Conservation (phyloP, 441 rosid species). For the Populus hybrid region DNA sequence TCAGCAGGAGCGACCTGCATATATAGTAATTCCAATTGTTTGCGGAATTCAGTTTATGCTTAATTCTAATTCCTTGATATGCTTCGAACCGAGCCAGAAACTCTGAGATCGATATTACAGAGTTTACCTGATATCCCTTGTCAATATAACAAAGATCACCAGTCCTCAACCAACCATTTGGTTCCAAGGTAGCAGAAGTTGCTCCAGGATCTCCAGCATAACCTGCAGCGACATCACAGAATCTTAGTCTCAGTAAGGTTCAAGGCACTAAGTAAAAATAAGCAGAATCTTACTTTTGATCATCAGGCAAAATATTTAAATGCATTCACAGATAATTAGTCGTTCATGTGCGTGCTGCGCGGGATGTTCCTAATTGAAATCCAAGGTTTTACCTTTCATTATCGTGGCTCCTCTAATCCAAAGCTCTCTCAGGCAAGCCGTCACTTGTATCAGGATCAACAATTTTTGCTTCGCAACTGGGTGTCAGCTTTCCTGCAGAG, state of each 20-base stretch:
- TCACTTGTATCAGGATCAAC: slow-evolving; percentile 30
- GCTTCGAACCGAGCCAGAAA: neutral
- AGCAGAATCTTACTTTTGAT: too few species aligned
- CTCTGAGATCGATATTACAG: neutral
- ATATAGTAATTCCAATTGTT: too few species aligned
- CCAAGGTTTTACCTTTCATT: slow-evolving; percentile 31
- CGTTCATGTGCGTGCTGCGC: too few species aligned
- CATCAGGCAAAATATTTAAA: neutral
- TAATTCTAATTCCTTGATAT: neutral
- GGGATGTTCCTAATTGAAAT: neutral
- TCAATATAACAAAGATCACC: slow-evolving; percentile 45
- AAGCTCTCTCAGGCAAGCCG: slow-evolving; percentile 31
- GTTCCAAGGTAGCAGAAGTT: slow-evolving; percentile 19
- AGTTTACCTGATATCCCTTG: slow-evolving; percentile 40
- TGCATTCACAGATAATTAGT: neutral
- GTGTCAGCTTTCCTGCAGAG: slow-evolving; percentile 22
- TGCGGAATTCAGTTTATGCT: too few species aligned
- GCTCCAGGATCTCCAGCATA: slow-evolving; percentile 34
- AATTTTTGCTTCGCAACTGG: slow-evolving; percentile 26
- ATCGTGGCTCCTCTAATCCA: slow-evolving; percentile 37
- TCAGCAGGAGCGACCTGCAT: slow-evolving; percentile 47
- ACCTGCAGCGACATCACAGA: slow-evolving; percentile 7
- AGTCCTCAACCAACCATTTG: slow-evolving; percentile 36
- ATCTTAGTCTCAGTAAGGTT: neutral
- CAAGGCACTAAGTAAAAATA: too few species aligned